phyloP scores from a whole-genome alignment of 129 eudicot species.

The Silybum marianum region DNA sequence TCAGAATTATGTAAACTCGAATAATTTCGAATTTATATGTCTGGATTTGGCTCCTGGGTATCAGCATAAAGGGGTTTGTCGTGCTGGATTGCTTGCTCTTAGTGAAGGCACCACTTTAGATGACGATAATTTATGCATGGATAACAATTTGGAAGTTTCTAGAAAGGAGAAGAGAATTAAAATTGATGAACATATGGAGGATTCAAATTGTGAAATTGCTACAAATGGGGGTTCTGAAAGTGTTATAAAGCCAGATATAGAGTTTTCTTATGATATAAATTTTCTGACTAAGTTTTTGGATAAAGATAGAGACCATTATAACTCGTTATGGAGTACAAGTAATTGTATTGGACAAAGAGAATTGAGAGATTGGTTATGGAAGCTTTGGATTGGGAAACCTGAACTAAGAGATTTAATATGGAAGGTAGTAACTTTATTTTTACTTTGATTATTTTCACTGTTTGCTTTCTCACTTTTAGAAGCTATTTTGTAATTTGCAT shows the following conservation, averaged over 20 bases:
- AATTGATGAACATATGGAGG: conserved; percentile 41
- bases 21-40: conserved; percentile 84
- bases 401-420: conserved; percentile 75
- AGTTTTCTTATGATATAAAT: conserved; percentile 68
- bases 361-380: conserved; percentile 92
- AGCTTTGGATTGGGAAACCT: conserved; percentile 81
- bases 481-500: background rate
- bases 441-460: conserved; percentile 2
- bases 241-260: conserved; percentile 33
- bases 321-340: conserved; percentile 76
- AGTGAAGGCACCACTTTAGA: conserved; percentile 46
- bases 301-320: conserved; percentile 80
- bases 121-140: conserved; percentile 14
- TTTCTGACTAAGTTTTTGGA: conserved; percentile 78
- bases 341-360: conserved; percentile 89
- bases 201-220: conserved; percentile 29
- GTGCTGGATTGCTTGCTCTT: conserved; percentile 94
- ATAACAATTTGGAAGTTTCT: conserved; percentile 35
- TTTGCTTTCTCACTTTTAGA: background rate
- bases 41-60: conserved; percentile 98
- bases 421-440: conserved; percentile 63
- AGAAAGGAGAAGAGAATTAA: conserved; percentile 71
- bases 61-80: conserved; percentile 92
- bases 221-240: conserved; percentile 25
- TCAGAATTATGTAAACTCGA: conserved; percentile 87